These are phyloP conservation scores for Aspergillus heteromorphus DNA, from an alignment of 495 filamentous ascomycete species.

Conservation along the genomic window DNA sequence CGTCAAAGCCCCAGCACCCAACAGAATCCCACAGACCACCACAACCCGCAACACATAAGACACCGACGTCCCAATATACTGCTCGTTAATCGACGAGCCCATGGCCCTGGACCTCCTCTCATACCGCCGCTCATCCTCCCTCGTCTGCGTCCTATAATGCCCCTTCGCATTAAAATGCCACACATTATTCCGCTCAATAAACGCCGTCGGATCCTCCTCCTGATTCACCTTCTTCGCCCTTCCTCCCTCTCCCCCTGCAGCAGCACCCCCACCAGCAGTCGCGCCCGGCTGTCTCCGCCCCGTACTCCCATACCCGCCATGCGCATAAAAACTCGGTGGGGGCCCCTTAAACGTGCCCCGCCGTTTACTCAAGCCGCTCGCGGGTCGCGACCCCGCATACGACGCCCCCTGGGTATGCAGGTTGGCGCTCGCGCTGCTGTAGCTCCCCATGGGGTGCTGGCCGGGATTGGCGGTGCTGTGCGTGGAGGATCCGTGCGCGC, in stretches of 20 bases:
- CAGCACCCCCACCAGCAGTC: conserved; percentile 21
- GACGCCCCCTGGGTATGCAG: conserved; percentile 37
- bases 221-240: background rate
- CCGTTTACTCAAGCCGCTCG: conserved; percentile 74
- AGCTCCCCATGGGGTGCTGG: conserved; percentile 46
- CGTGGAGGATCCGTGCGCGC: conserved; percentile 27
- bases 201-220: conserved; percentile 39
- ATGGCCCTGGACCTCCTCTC: conserved; percentile 27
- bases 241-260: conserved; percentile 11
- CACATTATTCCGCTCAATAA: conserved; percentile 48
- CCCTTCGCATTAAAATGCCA: conserved; percentile 60
- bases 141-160: conserved; percentile 63
- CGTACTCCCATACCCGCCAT: conserved; percentile 53
- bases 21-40: conserved; percentile 34
- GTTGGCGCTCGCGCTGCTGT: conserved; percentile 27
- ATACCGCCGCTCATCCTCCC: conserved; percentile 51
- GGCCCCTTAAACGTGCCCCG: conserved; percentile 73
- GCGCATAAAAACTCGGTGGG: conserved; percentile 80
- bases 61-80: conserved; percentile 25
- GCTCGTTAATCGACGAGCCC: conserved; percentile 22
- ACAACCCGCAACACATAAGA: conserved; percentile 43
- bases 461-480: conserved; percentile 22
- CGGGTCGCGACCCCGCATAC: conserved; percentile 63
- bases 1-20: conserved; percentile 19
- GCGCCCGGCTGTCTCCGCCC: conserved; percentile 1